Conservation (phyloP, 768 basidiomycete genomes). For the Lepiota brunneoincarnata region DNA sequence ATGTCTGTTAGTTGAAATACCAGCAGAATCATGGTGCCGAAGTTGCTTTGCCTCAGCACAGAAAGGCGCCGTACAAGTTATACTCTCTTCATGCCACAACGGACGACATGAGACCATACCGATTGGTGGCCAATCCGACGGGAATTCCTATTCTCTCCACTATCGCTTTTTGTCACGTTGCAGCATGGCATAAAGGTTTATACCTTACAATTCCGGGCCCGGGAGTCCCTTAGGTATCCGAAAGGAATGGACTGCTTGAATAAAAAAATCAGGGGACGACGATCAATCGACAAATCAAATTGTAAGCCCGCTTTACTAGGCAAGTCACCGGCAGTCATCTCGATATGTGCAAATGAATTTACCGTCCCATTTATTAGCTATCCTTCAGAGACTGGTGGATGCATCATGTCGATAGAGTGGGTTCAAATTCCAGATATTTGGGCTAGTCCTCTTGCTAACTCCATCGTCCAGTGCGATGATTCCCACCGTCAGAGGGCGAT, state of each 20-base stretch:
- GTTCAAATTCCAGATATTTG: conserved; percentile 12
- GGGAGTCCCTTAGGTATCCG: too few relatives aligned
- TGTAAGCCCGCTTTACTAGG: conserved; percentile 33
- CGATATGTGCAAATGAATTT: background rate
- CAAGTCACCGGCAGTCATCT: conserved; percentile 13
- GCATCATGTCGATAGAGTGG: conserved; percentile 34
- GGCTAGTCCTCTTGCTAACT: background rate
- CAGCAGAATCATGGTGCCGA: too few relatives aligned
- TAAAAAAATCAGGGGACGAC: conserved; percentile 24
- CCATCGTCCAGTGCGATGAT: conserved; percentile 36
- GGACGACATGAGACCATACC: background rate
- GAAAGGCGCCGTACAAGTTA: background rate
- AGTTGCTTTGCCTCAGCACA: background rate
- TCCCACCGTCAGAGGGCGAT: conserved; percentile 39
- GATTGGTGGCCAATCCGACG: background rate
- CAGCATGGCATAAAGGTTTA: background rate
- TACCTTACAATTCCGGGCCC: too few relatives aligned
- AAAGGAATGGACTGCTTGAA: conserved; percentile 36
- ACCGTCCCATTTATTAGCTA: conserved; percentile 20
- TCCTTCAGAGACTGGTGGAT: conserved; percentile 39
- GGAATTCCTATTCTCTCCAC: background rate
- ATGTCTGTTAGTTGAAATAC: too few relatives aligned
- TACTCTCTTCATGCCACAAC: background rate
- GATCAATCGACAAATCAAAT: conserved; percentile 28
- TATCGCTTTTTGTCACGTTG: conserved; percentile 2